A percentile compares a stretch with the other conserved stretches of the same genome.
These are phyloP conservation scores for Musa schizocarpa DNA, from an alignment of 176 grass and related monocot species.

Conservation along the genomic window DNA sequence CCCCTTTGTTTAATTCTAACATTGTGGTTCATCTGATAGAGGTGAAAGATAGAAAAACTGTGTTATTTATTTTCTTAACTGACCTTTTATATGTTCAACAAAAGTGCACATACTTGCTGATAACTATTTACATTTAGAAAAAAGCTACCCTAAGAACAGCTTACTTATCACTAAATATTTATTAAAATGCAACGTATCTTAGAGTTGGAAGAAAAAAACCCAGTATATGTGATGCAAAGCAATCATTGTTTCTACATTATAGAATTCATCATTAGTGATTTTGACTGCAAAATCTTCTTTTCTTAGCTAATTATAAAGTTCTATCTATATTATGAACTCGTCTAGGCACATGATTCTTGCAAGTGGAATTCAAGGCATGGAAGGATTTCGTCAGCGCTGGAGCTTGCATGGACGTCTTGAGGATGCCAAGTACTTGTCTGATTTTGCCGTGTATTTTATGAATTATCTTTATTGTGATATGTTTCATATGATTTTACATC, in stretches of 20 bases:
- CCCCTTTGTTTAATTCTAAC: not conserved
- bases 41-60: not conserved
- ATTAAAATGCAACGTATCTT: too few species aligned
- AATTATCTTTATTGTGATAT: not conserved
- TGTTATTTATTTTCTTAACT: not conserved
- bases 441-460: not conserved
- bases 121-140: not conserved
- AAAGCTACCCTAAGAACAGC: not conserved
- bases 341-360: slow-evolving; percentile 26
- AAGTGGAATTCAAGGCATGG: slow-evolving; percentile 24
- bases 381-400: slow-evolving; percentile 25
- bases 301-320: not conserved
- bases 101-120: not conserved
- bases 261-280: not conserved
- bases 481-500: not conserved
- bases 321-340: not conserved
- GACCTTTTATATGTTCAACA: not conserved
- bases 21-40: not conserved
- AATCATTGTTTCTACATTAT: too few species aligned
- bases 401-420: slow-evolving; percentile 25
- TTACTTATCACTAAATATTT: too few species aligned
- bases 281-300: not conserved
- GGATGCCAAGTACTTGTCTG: slow-evolving; percentile 15
- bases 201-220: too few species aligned
- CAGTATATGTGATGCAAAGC: too few species aligned